Evolutionary conservation across 352 stramenopile genomes (phyloP).

Genomic region (Elongisporangium prolatum): DNA sequence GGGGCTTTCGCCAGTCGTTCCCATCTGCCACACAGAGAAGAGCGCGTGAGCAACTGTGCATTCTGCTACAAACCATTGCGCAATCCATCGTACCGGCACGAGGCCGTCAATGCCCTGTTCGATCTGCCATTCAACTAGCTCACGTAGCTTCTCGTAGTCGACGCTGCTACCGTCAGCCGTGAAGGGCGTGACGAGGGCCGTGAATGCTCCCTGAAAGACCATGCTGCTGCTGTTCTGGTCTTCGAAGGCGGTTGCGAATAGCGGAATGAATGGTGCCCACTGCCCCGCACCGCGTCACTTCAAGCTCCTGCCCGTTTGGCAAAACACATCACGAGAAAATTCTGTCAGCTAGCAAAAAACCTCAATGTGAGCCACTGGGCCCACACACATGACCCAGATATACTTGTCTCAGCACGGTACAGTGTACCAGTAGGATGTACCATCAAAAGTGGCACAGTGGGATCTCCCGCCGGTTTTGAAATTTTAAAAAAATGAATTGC

Average conservation of each 20-base stretch:
- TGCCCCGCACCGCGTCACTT: conserved; percentile 15
- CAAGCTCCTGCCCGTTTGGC: conserved; percentile 15
- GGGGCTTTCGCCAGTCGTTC: conserved; percentile 96
- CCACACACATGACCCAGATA: not conserved
- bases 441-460: not conserved
- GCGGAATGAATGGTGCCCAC: conserved; percentile 12
- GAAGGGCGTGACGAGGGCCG: conserved; percentile 96
- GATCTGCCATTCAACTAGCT: conserved; percentile 92
- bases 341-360: conserved; percentile 3
- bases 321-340: conserved; percentile 16
- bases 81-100: conserved; percentile 74
- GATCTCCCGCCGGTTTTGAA: conserved; percentile 17
- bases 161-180: conserved; percentile 86
- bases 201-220: conserved; percentile 83
- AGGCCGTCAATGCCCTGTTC: conserved; percentile 94
- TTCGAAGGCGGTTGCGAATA: conserved; percentile 6
- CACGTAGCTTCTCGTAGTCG: conserved; percentile 91
- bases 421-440: not conserved
- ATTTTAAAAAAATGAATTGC: conserved; percentile 14
- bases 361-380: not conserved
- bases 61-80: not conserved
- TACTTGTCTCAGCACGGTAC: not conserved
- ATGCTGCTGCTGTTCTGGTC: conserved; percentile 17
- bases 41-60: conserved; percentile 1
- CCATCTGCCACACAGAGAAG: conserved; percentile 55